Conservation (phyloP, 805 yeast species). For the Naumovozyma baii region DNA sequence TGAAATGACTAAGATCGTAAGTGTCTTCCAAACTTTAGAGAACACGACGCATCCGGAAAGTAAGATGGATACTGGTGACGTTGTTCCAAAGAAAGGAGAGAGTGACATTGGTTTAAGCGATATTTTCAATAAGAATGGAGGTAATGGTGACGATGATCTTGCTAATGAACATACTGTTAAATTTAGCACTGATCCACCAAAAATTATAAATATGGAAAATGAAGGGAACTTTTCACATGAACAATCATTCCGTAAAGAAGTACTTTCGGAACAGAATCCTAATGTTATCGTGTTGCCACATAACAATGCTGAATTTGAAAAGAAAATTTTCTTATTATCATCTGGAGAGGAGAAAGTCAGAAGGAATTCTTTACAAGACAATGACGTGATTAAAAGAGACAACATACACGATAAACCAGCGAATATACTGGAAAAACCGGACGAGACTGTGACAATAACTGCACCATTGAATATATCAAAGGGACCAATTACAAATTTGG, state of each 20-base stretch:
- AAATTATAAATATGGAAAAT: constrained; percentile 13
- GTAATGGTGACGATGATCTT: not conserved
- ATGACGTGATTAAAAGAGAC: no score
- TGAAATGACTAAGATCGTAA: constrained; percentile 28
- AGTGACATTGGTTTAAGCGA: constrained; percentile 20
- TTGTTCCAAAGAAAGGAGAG: not conserved
- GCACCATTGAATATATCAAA: not conserved
- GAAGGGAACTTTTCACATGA: not conserved
- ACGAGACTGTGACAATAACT: no score
- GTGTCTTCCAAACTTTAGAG: constrained; percentile 18
- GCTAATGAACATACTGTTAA: constrained; percentile 20
- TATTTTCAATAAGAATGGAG: constrained; percentile 14
- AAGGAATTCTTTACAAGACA: no score
- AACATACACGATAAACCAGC: no score
- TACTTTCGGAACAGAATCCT: constrained; percentile 1
- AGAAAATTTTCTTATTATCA: not conserved
- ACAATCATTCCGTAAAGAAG: not conserved
- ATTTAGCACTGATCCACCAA: constrained; percentile 21
- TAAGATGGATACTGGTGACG: not conserved
- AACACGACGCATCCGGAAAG: not conserved
- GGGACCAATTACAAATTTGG: not conserved
- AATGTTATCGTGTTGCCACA: not conserved
- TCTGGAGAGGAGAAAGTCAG: not conserved
- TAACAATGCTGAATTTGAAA: not conserved
- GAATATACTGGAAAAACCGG: no score